Percentiles rank a stretch among this genome's conserved stretches.
Evolutionary conservation across 768 basidiomycete genomes (phyloP).

Genomic region (Rhodosporidiobolus odoratus): DNA sequence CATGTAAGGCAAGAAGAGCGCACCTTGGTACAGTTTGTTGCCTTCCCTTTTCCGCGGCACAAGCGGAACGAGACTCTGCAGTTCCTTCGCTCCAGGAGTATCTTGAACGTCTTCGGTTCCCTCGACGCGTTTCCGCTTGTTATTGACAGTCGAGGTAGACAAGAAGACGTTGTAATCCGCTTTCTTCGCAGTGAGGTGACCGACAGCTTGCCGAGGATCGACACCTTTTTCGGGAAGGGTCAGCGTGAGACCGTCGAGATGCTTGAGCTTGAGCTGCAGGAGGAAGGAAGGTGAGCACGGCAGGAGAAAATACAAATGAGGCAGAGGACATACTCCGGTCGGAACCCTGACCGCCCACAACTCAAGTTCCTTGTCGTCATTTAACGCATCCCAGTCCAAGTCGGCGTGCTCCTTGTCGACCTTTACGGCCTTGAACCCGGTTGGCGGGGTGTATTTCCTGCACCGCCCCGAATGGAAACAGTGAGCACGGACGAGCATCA

Average conservation of each 20-base stretch:
- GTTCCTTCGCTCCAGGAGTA: conserved; percentile 4
- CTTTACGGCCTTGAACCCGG: conserved; percentile 13
- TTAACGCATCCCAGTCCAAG: conserved; percentile 30
- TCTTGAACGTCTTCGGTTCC: neutral
- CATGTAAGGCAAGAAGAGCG: neutral
- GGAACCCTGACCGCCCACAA: conserved; percentile 35
- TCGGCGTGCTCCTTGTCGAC: neutral
- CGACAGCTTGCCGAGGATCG: conserved; percentile 19
- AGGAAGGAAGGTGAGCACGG: neutral
- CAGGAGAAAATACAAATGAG: neutral
- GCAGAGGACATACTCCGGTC: conserved; percentile 19
- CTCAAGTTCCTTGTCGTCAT: conserved; percentile 24
- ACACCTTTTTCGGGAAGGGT: conserved; percentile 11
- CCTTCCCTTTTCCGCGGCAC: conserved; percentile 25
- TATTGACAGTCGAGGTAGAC: neutral
- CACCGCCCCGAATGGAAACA: neutral
- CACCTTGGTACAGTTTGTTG: conserved; percentile 36
- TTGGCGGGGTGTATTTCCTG: conserved; percentile 30
- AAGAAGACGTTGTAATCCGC: conserved; percentile 27
- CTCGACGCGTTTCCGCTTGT: conserved; percentile 10
- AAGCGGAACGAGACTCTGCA: conserved; percentile 22
- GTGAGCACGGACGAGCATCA: neutral
- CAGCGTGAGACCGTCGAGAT: conserved; percentile 30
- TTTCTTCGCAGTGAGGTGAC: conserved; percentile 17
- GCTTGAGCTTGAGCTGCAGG: conserved; percentile 27